Evolutionary conservation across 495 filamentous ascomycete species (phyloP), one percentile per base, ranked within the genome.

Genomic region (Neurospora sp.): DNA sequence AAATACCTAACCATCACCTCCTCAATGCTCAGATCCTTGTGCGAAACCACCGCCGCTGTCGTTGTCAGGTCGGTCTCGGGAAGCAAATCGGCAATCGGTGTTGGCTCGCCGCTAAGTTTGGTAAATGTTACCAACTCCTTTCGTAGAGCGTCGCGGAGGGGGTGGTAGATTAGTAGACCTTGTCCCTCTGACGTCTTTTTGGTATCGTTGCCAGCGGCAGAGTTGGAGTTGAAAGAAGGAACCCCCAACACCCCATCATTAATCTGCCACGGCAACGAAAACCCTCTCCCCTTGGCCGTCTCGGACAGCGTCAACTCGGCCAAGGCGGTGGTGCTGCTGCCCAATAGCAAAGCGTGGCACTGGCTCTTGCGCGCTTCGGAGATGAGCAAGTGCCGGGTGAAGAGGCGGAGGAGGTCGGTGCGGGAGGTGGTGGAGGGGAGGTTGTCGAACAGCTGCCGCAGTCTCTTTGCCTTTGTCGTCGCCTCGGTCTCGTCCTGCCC

Each of bases 1-100:
- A 99, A 96, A 78, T 97, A 99, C 59, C 94, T 89, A 68, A 84
- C 81, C 90, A 99, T 94, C 68, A 99, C 87, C 73, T 92, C 90
- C 76, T 98, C 95, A 75, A 99, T 97, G 14, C 93, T 96, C 22
- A 92, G 86, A 74, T 92, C 90, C 78, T 90, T 95, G 75, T 87
- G 89, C 68, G 82, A 91, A 70, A 86, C 85, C 71, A 85, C 89
- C 53, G 81, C 82, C 18, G 74, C 77, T 14, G 69, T 78, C 78
- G 40, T 75, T 69, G 70, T 84, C 78, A 9, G n/a, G 1, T 44
- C 14, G 9, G 71, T 35, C 38, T 72, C 39, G 7, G 39, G 71
- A 10, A 76, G 70, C 0, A 80, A 61, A 1, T 76, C 78, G 8
- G 40, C 39, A 16, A 81, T 53, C 0, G 70, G 81, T 75, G 73